A percentile compares a stretch with the other conserved stretches of the same genome.
These are phyloP conservation scores for Pyricularia sp. DNA, from an alignment of 2,329 filamentous ascomycete species.

Conservation along the genomic window DNA sequence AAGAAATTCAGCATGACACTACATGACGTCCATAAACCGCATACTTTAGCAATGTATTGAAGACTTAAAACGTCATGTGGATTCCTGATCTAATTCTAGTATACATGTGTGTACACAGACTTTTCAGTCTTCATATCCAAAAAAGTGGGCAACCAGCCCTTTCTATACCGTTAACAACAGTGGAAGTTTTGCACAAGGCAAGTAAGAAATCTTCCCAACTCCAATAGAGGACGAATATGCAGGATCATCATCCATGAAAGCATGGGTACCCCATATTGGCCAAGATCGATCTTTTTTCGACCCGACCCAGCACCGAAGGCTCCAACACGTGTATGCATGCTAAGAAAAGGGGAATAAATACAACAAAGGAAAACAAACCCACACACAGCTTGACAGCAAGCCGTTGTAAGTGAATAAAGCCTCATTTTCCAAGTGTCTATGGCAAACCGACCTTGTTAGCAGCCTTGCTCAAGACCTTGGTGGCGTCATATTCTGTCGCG, in stretches of 20 bases:
- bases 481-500: slow-evolving; percentile 39
- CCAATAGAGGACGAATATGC: not conserved
- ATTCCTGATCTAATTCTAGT: not conserved
- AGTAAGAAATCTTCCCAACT: not conserved
- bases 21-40: not conserved
- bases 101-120: not conserved
- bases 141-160: not conserved
- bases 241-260: not conserved
- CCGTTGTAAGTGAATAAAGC: not conserved
- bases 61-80: not conserved
- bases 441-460: slow-evolving; percentile 29
- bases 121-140: not conserved
- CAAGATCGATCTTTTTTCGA: not conserved
- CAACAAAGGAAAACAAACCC: not conserved
- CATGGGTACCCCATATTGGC: not conserved
- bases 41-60: not conserved
- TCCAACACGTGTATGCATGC: not conserved
- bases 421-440: not conserved
- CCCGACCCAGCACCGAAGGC: not conserved
- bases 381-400: not conserved
- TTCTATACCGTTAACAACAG: not conserved
- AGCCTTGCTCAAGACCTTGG: slow-evolving; percentile 33
- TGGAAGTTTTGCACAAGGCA: not conserved
- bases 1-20: not conserved
- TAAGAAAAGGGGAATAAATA: not conserved